These are phyloP conservation scores for Lodderomyces beijingensis DNA, from an alignment of 1,139 yeast species.

Conservation along the genomic window DNA sequence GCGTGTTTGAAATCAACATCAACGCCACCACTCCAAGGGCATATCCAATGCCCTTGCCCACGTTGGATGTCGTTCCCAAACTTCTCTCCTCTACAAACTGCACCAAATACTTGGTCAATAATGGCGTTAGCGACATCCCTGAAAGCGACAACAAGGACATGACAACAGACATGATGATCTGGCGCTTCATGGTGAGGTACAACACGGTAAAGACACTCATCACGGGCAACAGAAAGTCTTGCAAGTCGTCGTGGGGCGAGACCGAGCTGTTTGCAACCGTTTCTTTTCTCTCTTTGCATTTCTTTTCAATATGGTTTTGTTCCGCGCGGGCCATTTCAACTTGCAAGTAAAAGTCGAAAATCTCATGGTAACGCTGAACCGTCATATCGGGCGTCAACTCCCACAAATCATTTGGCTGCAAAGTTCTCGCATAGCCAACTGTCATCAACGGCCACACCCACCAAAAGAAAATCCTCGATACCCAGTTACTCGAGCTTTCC, in stretches of 20 bases:
- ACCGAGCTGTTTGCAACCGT: constrained; percentile 18
- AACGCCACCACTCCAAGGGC: constrained; percentile 28
- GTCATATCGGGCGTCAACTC: constrained; percentile 47
- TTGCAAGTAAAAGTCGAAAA: constrained; percentile 29
- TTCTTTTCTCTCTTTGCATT: constrained; percentile 25
- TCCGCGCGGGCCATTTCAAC: constrained; percentile 28
- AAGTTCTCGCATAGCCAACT: constrained; percentile 64
- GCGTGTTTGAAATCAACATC: constrained; percentile 36
- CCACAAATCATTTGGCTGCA: constrained; percentile 61
- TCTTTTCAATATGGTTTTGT: constrained; percentile 17
- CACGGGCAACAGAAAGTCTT: constrained; percentile 22
- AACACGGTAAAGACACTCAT: constrained; percentile 15
- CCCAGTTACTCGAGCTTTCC: constrained; percentile 21
- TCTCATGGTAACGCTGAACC: constrained; percentile 41
- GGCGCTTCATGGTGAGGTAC: constrained; percentile 25
- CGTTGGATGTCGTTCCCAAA: constrained; percentile 16
- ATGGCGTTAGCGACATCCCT: constrained; percentile 21
- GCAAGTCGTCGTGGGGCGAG: constrained; percentile 22
- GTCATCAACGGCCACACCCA: constrained; percentile 60
- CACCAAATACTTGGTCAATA: constrained; percentile 27
- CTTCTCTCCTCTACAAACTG: constrained; percentile 24
- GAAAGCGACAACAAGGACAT: constrained; percentile 17
- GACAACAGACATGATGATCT: constrained; percentile 20
- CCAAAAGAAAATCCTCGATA: constrained; percentile 39
- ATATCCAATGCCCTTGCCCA: constrained; percentile 37